Evolutionary conservation across 2,329 filamentous ascomycete species (phyloP), one percentile per base, ranked within the genome.

Genomic region (Talaromyces sp.): DNA sequence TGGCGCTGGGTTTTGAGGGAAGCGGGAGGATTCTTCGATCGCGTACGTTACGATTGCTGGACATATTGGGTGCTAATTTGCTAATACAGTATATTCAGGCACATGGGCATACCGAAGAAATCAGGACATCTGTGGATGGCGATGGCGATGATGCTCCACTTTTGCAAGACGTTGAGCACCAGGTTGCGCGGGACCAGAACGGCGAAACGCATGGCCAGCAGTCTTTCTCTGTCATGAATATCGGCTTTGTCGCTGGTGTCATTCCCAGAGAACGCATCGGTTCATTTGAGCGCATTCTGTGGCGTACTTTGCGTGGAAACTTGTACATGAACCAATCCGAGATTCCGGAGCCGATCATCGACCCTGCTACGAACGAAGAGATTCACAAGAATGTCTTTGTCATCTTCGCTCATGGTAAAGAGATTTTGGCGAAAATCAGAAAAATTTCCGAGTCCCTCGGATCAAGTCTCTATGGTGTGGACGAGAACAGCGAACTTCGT

Each of bases 261-360:
- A 98, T 99, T 72, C 87, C 91, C 43, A 88, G 95, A 63, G 94
- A 98, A 75, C 89, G 94, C 60, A 94, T 99, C 67, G 93, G 90
- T 15, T 91, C 94, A 31, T 99, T 99, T 75, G 96, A 99, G 82
- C 90, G 95, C 66, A 99, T 99, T 71, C 85, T 99, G 61, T 99
- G 95, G 95, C 89, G 95, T 73, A 97, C 96, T 0, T 87, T 99
- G 49, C 92, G 95, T 78, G 95, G 95, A 73, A 99, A 99, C 79
- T 83, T 99, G 69, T 99, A 98, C 85, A 99, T 99, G 95, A 99
- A 99, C 81, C 96, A 99, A 83, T 94, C 94, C 47, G 95, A 99
- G 84, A 99, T 99, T 68, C 89, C 93, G 8, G 94, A 99, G 77
- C 88, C 92, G 43, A 90, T 99, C 71, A 85, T 97, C 76, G 92